Conservation (phyloP, 208 protist genomes). For the Porcisia hertigi region DNA sequence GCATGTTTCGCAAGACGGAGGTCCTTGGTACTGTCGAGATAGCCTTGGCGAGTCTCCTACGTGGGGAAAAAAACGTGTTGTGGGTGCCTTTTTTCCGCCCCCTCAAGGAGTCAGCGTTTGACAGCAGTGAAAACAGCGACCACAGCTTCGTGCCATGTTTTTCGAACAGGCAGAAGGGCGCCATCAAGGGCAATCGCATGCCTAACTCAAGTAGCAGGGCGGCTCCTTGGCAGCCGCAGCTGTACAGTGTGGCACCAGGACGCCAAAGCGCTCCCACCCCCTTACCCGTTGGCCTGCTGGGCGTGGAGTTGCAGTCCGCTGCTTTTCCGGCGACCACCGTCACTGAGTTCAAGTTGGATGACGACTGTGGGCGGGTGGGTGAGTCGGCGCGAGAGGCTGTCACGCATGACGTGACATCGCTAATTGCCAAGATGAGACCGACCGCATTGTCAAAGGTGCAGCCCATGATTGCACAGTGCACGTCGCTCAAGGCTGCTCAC, state of each 20-base stretch:
- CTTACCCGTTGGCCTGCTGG: conserved; percentile 43
- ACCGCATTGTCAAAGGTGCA: conserved; percentile 62
- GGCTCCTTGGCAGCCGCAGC: neutral
- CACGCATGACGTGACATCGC: conserved; percentile 67
- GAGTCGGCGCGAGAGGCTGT: conserved; percentile 39
- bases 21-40: conserved; percentile 56
- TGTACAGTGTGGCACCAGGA: neutral
- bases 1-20: conserved; percentile 33
- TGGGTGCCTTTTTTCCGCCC: conserved; percentile 64
- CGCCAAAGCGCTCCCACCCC: neutral
- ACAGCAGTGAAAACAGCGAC: neutral
- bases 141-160: neutral
- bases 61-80: conserved; percentile 63
- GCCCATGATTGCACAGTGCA: conserved; percentile 61
- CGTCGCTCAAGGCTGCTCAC: conserved; percentile 65
- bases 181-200: conserved; percentile 32
- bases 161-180: neutral
- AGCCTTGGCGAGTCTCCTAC: conserved; percentile 52
- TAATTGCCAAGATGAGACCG: conserved; percentile 69
- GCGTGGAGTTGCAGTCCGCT: conserved; percentile 69
- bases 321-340: conserved; percentile 65
- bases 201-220: conserved; percentile 2
- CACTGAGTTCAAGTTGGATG: conserved; percentile 38
- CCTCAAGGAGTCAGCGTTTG: neutral
- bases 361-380: conserved; percentile 15